Base-by-base conservation (phyloP, 1,139 yeast genomes). In the Hyphopichia khmerensis region DNA sequence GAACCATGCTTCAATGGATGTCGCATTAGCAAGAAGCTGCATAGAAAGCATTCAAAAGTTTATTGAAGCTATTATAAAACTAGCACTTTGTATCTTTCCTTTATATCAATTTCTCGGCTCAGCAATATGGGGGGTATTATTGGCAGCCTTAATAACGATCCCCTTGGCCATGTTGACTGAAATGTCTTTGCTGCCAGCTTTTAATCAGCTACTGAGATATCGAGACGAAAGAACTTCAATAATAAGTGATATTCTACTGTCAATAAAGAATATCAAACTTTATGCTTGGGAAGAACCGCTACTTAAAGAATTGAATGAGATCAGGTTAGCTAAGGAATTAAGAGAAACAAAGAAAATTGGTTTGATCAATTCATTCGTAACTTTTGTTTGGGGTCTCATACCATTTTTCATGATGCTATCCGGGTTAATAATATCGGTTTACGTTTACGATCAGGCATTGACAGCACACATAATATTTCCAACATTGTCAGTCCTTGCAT, bases 391-490 rank as follows among this genome's bases (percentile, higher is more conserved):
- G 90, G 23, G 27, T 10, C 21, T 14, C 4, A 37, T 37, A 4
- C 89, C 91, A 3, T 79, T 83, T 48, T 60, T 82, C 50, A 87
- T 85, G 3, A 79, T 88, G 2, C 77, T 85, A 42, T 69, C 81
- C 1, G 76, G 87, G 0, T 84, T 86, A 62, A 71, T 80, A 0
- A 56, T 76, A 1, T 84, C 72, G 54, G 77, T 82, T 5, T 48
- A 67, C 29, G 64, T 73, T 18, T 67, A 72, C 33, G 57, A 67
- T 2, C 58, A 58, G 4, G 83, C 85, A 0, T 65, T 86, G 48
- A 77, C 89, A 1, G 82, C 93, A 0, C 89, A 84, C 26, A 72
- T 85, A 42, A 85, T 85, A 1, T 86, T 86, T 60, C 93, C 95
- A 2, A 80, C 88, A 0, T 66, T 86, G 50, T 67, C 87, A 1